Evolutionary conservation across 768 basidiomycete genomes (phyloP).

Genomic region (Boletus reticuloceps): DNA sequence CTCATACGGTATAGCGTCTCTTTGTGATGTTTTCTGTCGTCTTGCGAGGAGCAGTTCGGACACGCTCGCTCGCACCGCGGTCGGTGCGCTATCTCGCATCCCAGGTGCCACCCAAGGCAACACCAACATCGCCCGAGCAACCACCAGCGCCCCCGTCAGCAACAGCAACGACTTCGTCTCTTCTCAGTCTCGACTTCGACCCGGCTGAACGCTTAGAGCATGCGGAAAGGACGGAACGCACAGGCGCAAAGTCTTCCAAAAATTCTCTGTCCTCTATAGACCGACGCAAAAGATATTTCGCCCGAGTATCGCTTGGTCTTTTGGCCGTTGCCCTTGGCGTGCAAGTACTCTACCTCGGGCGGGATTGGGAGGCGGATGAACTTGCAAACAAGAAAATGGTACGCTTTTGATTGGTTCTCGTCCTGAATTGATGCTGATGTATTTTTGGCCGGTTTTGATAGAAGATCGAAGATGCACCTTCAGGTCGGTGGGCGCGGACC

Average conservation of each 20-base stretch:
- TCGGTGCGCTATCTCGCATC: conserved; percentile 24
- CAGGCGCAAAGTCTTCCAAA: conserved; percentile 76
- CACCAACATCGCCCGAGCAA: neutral
- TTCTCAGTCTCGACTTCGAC: conserved; percentile 65
- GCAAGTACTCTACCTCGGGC: conserved; percentile 64
- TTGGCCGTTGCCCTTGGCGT: conserved; percentile 55
- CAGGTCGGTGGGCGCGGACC: conserved; percentile 64
- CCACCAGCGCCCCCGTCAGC: conserved; percentile 3
- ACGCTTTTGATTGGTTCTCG: conserved; percentile 22
- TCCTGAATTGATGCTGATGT: neutral
- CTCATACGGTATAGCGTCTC: no score
- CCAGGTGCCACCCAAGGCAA: conserved; percentile 14
- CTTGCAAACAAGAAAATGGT: conserved; percentile 63
- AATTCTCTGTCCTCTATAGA: conserved; percentile 80
- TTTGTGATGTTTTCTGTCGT: conserved; percentile 23
- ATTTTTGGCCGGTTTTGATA: conserved; percentile 21
- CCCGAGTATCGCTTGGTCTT: conserved; percentile 51
- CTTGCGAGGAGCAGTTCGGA: conserved; percentile 22
- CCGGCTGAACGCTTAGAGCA: conserved; percentile 43
- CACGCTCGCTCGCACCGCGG: conserved; percentile 13
- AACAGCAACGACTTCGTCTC: conserved; percentile 3
- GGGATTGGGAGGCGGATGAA: conserved; percentile 77
- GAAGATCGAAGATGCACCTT: conserved; percentile 58
- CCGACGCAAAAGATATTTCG: conserved; percentile 55
- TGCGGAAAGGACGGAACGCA: conserved; percentile 46